Evolutionary conservation across 1,284 basidiomycete genomes (phyloP), one percentile per base, ranked within the genome.

Genomic region (Fistulinella cinereoalba): DNA sequence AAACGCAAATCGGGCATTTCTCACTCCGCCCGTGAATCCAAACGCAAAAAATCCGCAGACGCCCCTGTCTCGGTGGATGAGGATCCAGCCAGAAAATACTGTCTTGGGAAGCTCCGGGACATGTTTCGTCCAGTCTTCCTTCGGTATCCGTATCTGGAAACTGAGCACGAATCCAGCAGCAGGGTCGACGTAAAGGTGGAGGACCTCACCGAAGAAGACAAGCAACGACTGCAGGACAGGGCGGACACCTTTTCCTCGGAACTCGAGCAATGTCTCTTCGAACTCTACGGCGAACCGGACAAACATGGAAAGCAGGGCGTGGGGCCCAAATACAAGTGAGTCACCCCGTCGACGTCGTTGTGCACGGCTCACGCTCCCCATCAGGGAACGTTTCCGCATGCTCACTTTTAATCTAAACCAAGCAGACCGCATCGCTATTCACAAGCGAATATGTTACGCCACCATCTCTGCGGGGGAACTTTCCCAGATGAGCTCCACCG

Each of bases 331-430:
- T 91, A 91, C 71, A 91, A 90, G 88, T 88, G 62, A 53, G 85
- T 73, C 22, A 28, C 36, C 34, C n/a, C 36, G 51, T 37, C 23
- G 34, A 18, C 25, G 40, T 28, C 22, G 6, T 19, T 40, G 19
- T 49, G 46, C 49, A 33, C 29, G 16, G 21, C 31, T 51, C 43
- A 41, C 37, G 43, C 34, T 44, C 25, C 47, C 44, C 24, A 49
- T 31, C 54, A 91, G 88, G 73, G 87, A 90, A 66, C 85, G 86
- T 55, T 90, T 90, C 69, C 80, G 88, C 49, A 91, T 83, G 79
- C 74, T 91, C 46, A 81, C 79, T 47, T 91, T 90, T 69, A 91
- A 91, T 67, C 67, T 91, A 58, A 83, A 73, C 70, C 83, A 90
- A 69, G 65, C 70, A 58, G 88, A 91, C 61, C 84, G 88, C 58